Percentiles rank a stretch among this genome's conserved stretches.
These are phyloP conservation scores for Neltuma alba DNA, from an alignment of 306 rosid genomes.

Conservation along the genomic window DNA sequence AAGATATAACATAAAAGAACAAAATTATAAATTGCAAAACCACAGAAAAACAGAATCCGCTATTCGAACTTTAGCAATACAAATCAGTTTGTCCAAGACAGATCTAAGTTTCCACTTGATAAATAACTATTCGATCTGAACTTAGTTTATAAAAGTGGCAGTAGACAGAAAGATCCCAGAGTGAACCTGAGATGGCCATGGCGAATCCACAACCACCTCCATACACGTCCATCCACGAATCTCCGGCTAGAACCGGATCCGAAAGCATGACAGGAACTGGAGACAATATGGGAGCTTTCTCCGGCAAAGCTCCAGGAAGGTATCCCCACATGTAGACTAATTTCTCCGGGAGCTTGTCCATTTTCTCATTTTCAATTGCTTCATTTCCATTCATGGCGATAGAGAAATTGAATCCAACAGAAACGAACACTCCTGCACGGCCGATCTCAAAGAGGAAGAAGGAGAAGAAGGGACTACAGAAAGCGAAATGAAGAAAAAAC, in stretches of 20 bases:
- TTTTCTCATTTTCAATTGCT: conserved; percentile 39
- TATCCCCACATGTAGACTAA: conserved; percentile 85
- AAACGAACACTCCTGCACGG: background rate
- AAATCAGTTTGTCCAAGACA: background rate
- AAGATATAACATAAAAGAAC: background rate
- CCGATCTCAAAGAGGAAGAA: conserved; percentile 6
- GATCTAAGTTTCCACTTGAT: conserved; percentile 26
- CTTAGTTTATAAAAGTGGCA: conserved; percentile 14
- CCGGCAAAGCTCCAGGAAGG: conserved; percentile 80
- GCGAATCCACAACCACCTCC: conserved; percentile 97
- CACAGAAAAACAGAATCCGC: background rate
- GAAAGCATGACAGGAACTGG: conserved; percentile 53
- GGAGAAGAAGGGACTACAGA: background rate
- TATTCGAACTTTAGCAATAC: background rate
- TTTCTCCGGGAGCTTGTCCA: conserved; percentile 45
- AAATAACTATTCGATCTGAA: conserved; percentile 8
- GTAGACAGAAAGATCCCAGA: conserved; percentile 30
- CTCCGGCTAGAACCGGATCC: conserved; percentile 34
- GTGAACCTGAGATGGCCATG: conserved; percentile 80
- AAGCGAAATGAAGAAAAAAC: background rate
- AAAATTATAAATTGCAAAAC: background rate
- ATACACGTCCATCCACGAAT: conserved; percentile 74
- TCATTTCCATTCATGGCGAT: conserved; percentile 56
- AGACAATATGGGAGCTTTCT: conserved; percentile 61
- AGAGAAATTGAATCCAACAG: background rate